Evolutionary conservation across 441 rosid species (phyloP).

Genomic region (Gossypium davidsonii): DNA sequence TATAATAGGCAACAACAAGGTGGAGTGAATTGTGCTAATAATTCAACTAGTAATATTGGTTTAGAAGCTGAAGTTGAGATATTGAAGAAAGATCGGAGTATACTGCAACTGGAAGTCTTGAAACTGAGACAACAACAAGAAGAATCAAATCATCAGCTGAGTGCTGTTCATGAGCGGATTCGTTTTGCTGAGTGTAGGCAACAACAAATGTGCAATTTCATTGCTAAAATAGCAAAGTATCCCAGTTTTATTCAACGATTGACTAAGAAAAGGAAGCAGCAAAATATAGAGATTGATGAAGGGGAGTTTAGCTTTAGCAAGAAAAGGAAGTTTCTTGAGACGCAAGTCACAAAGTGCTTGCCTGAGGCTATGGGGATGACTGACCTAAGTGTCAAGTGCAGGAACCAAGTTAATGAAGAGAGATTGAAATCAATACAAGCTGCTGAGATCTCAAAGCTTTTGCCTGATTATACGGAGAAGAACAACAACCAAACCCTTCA

Average conservation of each 20-base stretch:
- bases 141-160: conserved; percentile 33
- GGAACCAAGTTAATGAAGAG: conserved; percentile 27
- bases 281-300: conserved; percentile 29
- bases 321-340: conserved; percentile 34
- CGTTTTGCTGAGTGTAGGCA: conserved; percentile 41
- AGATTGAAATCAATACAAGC: conserved; percentile 25
- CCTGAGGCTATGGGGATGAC: conserved; percentile 11
- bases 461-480: conserved; percentile 14
- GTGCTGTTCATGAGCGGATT: conserved; percentile 35
- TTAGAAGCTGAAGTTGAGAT: conserved; percentile 33
- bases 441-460: conserved; percentile 21
- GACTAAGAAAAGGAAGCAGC: conserved; percentile 38
- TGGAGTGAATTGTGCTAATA: neutral
- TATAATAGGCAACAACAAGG: conserved; percentile 26
- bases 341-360: conserved; percentile 23
- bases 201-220: conserved; percentile 45
- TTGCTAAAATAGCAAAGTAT: conserved; percentile 31
- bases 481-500: neutral
- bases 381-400: conserved; percentile 9
- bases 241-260: conserved; percentile 39
- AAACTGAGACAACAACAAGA: conserved; percentile 39
- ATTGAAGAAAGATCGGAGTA: conserved; percentile 40
- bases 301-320: conserved; percentile 27
- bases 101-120: conserved; percentile 39
- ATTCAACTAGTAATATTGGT: conserved; percentile 10